phyloP scores from a whole-genome alignment of 2,329 filamentous ascomycete genomes.

The Cordyceps cicadae region DNA sequence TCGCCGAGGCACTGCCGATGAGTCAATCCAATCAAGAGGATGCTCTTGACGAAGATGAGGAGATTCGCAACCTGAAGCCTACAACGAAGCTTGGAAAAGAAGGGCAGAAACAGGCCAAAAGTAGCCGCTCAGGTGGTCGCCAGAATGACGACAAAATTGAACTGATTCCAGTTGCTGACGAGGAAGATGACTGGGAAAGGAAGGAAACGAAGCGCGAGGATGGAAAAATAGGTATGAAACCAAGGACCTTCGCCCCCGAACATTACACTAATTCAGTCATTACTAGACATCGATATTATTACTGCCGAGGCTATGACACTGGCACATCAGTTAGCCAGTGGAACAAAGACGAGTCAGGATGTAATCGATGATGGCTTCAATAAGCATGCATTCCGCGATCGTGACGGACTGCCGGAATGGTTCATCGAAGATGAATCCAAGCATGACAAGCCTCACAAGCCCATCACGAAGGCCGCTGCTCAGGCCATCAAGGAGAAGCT shows the following conservation, averaged over 20 bases:
- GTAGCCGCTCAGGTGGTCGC: conserved; percentile 19
- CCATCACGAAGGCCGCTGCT: conserved; percentile 86
- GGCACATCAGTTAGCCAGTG: conserved; percentile 82
- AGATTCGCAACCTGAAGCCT: conserved; percentile 17
- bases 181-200: conserved; percentile 57
- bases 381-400: conserved; percentile 82
- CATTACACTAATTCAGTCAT: conserved; percentile 16
- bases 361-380: conserved; percentile 89
- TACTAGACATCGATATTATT: conserved; percentile 86
- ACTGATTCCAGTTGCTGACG: conserved; percentile 43
- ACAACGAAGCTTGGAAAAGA: conserved; percentile 25
- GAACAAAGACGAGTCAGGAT: conserved; percentile 70
- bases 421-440: conserved; percentile 86
- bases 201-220: conserved; percentile 54
- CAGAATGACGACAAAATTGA: conserved; percentile 45
- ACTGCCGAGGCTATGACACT: conserved; percentile 99
- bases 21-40: conserved; percentile 24
- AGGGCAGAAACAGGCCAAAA: conserved; percentile 6
- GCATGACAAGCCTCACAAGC: conserved; percentile 77
- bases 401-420: conserved; percentile 91
- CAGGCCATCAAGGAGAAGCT: conserved; percentile 90
- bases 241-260: neutral
- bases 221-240: conserved; percentile 48
- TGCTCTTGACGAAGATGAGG: conserved; percentile 25
- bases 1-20: conserved; percentile 53